These are phyloP conservation scores for Noccaea bulbosa DNA, from an alignment of 345 rosid genomes.

Conservation along the genomic window DNA sequence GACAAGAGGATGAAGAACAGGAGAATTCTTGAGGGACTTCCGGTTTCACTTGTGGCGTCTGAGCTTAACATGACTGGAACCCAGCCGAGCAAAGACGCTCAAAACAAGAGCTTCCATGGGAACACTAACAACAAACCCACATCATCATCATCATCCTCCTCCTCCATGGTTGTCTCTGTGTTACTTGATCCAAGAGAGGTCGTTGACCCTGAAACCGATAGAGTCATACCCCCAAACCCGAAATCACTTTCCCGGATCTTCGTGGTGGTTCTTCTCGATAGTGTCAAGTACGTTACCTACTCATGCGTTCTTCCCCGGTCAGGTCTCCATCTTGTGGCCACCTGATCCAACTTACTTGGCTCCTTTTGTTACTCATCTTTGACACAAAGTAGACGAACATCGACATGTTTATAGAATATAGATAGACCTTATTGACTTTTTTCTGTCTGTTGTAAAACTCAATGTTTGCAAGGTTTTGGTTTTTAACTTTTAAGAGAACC, in stretches of 20 bases:
- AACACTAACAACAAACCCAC: slow-evolving; percentile 45
- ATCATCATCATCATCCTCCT: slow-evolving; percentile 49
- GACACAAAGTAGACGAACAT: slow-evolving; percentile 25
- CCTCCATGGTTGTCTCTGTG: slow-evolving; percentile 90
- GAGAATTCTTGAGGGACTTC: slow-evolving; percentile 67
- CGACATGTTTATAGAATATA: slow-evolving; percentile 40
- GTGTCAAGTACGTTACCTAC: slow-evolving; percentile 91
- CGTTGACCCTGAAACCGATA: slow-evolving; percentile 67
- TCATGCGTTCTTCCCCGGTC: slow-evolving; percentile 83
- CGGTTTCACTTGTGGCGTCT: slow-evolving; percentile 56
- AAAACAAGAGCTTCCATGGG: slow-evolving; percentile 51
- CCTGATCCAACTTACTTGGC: slow-evolving; percentile 43
- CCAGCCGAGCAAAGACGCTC: slow-evolving; percentile 43
- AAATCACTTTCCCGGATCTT: slow-evolving; percentile 81
- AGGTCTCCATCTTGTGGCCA: slow-evolving; percentile 69
- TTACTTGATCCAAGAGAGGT: slow-evolving; percentile 91
- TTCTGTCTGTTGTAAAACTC: slow-evolving; percentile 16
- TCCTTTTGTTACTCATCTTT: slow-evolving; percentile 23
- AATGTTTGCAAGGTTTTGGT: slow-evolving; percentile 8
- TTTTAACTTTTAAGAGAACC: background rate
- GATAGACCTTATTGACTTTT: background rate
- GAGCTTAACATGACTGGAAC: slow-evolving; percentile 55
- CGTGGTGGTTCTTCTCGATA: slow-evolving; percentile 91
- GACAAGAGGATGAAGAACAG: slow-evolving; percentile 61
- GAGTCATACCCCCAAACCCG: slow-evolving; percentile 50